Evolutionary conservation across 1,284 basidiomycete genomes (phyloP), one percentile per base, ranked within the genome.

Genomic region (Porodaedalea pini): DNA sequence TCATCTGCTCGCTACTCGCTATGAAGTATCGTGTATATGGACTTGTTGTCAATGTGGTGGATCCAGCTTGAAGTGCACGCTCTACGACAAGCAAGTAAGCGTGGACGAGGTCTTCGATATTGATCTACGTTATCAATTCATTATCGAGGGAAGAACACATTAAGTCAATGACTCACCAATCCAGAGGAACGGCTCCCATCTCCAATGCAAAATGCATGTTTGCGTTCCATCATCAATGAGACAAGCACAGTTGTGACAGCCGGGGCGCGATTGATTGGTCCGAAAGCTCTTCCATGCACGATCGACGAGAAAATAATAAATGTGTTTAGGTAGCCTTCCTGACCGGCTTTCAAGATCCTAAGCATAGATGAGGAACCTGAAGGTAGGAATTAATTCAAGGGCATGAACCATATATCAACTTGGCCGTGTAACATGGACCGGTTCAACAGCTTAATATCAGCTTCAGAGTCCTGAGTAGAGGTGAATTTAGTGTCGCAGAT

Each of bases 331-430:
- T 66, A 62, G 6, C 63, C 59, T n/a, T 57, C 61, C 29, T 58
- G 51, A 49, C 61, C 59, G 7, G 65, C 65, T 32, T 54, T 54
- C 31, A 66, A 52, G 32, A 66, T 58, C 13, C 64, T 65, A 47
- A 1, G 27, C 19, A 36, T 4, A 27, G 1, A 29, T 31, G 15
- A 19, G 19, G 17, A 32, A 5, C 15, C 7, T 43, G 34, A 13
- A 23, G 17, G 17, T 34, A 10, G 13, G 44, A 17, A 29, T n/a
- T n/a, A 40, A 36, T 19, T 5, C 19, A 17, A 15, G 23, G 7
- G 32, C 17, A 51, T 61, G 41, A n/a, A 62, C 58, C 45, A 49
- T 10, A 62, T 48, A 45, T 64, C 63, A 27, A 63, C 60, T 3
- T 61, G 50, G 10, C 62, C 60, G 34, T 64, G 63, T 21, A 52